Base-by-base conservation (phyloP, 2,329 filamentous ascomycete genomes). In the Elsinoe perseae region DNA sequence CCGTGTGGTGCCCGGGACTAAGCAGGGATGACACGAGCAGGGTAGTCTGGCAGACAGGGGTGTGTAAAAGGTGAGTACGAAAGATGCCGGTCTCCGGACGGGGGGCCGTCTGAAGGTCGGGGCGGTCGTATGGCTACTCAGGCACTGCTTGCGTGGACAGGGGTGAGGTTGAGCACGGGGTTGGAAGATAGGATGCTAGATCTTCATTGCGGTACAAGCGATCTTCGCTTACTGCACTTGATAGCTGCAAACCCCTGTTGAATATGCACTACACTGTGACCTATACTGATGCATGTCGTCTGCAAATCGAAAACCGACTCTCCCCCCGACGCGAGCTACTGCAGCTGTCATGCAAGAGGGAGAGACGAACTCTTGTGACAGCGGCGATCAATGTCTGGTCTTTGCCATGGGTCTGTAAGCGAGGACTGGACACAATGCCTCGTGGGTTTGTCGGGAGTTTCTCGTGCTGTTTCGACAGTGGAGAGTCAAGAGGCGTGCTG, bases 311-410 rank as follows among this genome's bases (percentile, higher is more conserved):
- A 50, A 50, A 50, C 32, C 12, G 12, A 36, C 32, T 12, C 32
- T 36, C 32, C n/a, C n/a, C n/a, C n/a, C 32, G 32, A 36, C 44
- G 12, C 44, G 5, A 23, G 18, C 21, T 28, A 14, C 44, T 50
- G 44, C 44, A 50, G 44, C 21, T 50, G 18, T 52, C 48, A 52
- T 52, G 48, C 48, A 36, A n/a, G n/a, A 36, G 48, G 25, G 16
- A 21, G 28, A 36, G n/a, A 36, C 48, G 48, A 52, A 52, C 48
- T 28, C 48, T 30, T 30, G 23, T 52, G 48, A 52, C 48, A 52
- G 48, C 30, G 48, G 27, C 48, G 48, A 52, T 52, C 48, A 36
- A 43, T 52, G 48, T 52, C 48, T 52, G 48, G 25, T 8, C 48
- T 23, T 10, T 34, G 48, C 27, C 48, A 52, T 36, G 48, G 27